Base-by-base conservation (phyloP, 495 filamentous ascomycete species). In the Amorphotheca resinae region DNA sequence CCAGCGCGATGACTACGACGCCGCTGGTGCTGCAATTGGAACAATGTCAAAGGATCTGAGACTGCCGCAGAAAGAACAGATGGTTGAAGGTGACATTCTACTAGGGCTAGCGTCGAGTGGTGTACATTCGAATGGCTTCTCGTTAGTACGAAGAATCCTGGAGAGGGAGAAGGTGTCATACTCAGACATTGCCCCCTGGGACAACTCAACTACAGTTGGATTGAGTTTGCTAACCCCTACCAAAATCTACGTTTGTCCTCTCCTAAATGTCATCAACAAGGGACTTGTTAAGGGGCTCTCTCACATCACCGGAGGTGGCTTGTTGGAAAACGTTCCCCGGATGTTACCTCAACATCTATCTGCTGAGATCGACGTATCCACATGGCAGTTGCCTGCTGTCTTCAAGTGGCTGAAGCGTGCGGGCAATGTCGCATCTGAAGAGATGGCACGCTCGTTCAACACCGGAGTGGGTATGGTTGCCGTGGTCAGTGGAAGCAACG, bases 401-500 rank as follows among this genome's bases (percentile, higher is more conserved):
- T 86, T 95, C 63, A 59, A 63, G 46, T 98, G 91, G 91, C 68
- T 98, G 40, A 83, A 86, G 60, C 57, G 68, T 57, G 69, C 70
- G 18, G 91, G 87, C n/a, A 77, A 78, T 45, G 68, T 98, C 9
- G 69, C 67, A 31, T 65, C 79, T 0, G 38, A 57, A 9, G 93
- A 98, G 70, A 84, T 96, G 69, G 82, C 76, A 23, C 69, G 85
- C 44, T 83, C 83, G n/a, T 96, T 93, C 70, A 98, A 98, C 65
- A 84, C 76, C 17, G 91, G 91, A 41, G 59, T 98, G 17, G 91
- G 91, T 36, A 94, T 96, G 84, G 81, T 95, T 3, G 58, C 89
- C 6, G 87, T 84, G 6, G 86, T 94, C 0, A 68, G 66, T 15
- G 60, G 64, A 48, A 73, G 57, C 33, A 65, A 77, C 38, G 74